Percentiles rank a stretch among this genome's conserved stretches.
phyloP scores from a whole-genome alignment of 176 grass and related monocot genomes.

The Carex littledalei region DNA sequence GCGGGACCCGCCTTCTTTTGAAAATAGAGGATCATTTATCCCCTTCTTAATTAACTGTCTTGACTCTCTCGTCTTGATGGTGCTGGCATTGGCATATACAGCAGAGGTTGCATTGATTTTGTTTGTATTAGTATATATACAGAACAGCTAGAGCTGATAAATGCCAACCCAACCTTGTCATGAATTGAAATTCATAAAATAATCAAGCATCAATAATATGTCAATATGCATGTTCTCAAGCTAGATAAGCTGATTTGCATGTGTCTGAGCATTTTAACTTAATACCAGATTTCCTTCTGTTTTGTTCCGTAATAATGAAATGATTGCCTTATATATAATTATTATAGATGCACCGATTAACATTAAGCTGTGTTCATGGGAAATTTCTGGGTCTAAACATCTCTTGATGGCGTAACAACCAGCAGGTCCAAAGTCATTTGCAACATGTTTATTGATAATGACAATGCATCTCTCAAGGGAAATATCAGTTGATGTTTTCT shows the following conservation, averaged over 20 bases:
- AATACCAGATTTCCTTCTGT: not conserved
- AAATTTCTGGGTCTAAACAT: not conserved
- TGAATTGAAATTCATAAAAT: not conserved
- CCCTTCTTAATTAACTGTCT: no score
- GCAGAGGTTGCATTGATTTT: not conserved
- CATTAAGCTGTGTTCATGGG: not conserved
- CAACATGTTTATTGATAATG: constrained; percentile 10
- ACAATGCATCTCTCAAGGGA: not conserved
- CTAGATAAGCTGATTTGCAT: no score
- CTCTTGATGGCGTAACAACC: not conserved
- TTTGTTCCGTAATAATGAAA: not conserved
- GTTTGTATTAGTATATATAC: not conserved
- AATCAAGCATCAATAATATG: not conserved
- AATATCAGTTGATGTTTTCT: not conserved
- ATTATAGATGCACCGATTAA: not conserved
- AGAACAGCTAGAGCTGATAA: not conserved
- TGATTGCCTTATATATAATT: not conserved
- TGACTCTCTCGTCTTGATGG: no score
- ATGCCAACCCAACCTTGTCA: not conserved
- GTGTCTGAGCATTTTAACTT: not conserved
- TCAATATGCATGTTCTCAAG: not conserved
- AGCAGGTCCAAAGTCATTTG: not conserved
- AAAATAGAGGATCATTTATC: not conserved
- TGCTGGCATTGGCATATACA: not conserved
- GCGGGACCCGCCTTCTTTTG: not conserved